Evolutionary conservation across 495 filamentous ascomycete species (phyloP), one percentile per base, ranked within the genome.

Genomic region (Cercophora samala): DNA sequence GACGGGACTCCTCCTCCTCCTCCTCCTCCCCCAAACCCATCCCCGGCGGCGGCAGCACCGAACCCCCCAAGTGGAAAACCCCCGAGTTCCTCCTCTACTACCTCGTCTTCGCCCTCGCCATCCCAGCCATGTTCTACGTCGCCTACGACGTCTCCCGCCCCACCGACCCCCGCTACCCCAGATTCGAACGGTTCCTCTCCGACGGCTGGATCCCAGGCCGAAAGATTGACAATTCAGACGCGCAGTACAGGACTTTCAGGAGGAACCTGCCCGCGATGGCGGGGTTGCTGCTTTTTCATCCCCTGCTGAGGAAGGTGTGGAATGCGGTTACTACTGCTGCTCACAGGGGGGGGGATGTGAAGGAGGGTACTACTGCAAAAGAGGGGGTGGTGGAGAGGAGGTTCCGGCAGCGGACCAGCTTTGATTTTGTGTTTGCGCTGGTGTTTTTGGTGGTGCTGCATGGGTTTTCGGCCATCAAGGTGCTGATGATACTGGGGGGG

Each of bases 151-250:
- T 96, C 26, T 98, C 95, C n/a, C 85, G 90, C 82, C 85, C 91
- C 62, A 89, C 85, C 51, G 87, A 97, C 78, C 91, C 93, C 4
- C 87, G 90, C 65, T 98, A 96, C 74, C 68, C 82, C 46, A 91
- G 86, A 68, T 98, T 89, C 73, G 82, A 89, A 66, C 77, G 81
- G 58, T 77, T 89, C 1, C 85, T 99, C 19, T 89, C 86, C 0
- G 82, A 87, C 11, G 96, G 95, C 64, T 99, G 95, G 95, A 92
- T 99, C 64, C 89, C 89, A n/a, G 95, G 95, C 18, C 91, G 93
- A 60, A 92, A 91, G 82, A 91, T 97, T 53, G 60, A 62, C 18
- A 46, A 42, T 19, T 62, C 60, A 13, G 95, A 99, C 79, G 74
- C 83, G 11, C 95, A 99, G 76, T 98, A 97, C 77, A 80, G 83